Evolutionary conservation across 306 rosid species (phyloP).

Genomic region (Cucurbita maxima): DNA sequence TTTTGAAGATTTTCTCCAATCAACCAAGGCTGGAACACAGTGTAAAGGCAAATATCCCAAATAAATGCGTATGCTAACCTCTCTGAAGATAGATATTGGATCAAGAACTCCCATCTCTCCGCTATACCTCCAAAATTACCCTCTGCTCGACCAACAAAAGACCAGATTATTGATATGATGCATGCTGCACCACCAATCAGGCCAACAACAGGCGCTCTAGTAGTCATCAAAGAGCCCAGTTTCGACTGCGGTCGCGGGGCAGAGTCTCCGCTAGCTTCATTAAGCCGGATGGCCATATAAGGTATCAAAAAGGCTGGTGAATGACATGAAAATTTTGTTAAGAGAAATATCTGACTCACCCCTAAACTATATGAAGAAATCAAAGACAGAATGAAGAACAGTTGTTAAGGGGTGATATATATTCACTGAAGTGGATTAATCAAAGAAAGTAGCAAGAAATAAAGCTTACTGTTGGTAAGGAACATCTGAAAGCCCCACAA

Average conservation of each 20-base stretch:
- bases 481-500: constrained; percentile 82
- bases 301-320: constrained; percentile 76
- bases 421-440: background rate
- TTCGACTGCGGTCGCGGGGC: constrained; percentile 35
- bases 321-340: constrained; percentile 6
- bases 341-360: background rate
- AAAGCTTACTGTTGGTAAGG: constrained; percentile 73
- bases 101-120: constrained; percentile 69
- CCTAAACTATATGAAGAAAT: background rate
- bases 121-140: constrained; percentile 47
- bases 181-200: constrained; percentile 50
- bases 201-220: constrained; percentile 50
- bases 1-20: constrained; percentile 69
- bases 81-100: constrained; percentile 60
- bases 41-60: constrained; percentile 79
- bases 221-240: constrained; percentile 51
- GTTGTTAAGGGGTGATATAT: background rate
- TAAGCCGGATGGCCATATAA: constrained; percentile 88
- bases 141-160: constrained; percentile 47
- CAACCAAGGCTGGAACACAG: constrained; percentile 83
- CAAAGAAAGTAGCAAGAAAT: background rate
- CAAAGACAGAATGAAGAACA: background rate
- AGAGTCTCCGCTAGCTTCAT: constrained; percentile 24
- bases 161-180: constrained; percentile 55
- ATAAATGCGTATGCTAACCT: constrained; percentile 85